Conservation (phyloP, 106 monocot species). For the Triglochin maritima region DNA sequence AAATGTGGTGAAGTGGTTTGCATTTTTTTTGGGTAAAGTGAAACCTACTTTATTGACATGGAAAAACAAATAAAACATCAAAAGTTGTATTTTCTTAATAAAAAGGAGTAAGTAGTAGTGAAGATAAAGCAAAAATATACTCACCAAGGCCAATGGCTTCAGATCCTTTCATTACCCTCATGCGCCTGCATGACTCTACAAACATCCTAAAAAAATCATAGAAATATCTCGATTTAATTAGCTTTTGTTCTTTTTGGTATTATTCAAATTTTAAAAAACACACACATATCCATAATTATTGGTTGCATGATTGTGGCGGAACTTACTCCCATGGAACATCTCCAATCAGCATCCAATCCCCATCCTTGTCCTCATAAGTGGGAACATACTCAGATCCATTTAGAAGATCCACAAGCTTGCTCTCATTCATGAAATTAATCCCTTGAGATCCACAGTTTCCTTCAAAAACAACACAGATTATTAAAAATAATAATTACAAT, state of each 20-base stretch:
- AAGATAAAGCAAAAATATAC: not conserved
- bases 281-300: too few relatives aligned
- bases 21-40: too few relatives aligned
- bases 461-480: not conserved
- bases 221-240: not conserved
- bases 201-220: conserved; percentile 54
- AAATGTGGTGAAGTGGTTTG: too few relatives aligned
- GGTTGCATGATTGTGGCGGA: not conserved
- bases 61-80: too few relatives aligned
- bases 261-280: too few relatives aligned
- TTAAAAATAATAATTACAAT: too few relatives aligned
- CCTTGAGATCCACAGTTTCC: conserved; percentile 28
- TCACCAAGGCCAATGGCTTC: conserved; percentile 85
- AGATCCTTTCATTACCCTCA: conserved; percentile 91
- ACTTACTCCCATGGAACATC: conserved; percentile 97
- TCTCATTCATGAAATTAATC: conserved; percentile 60
- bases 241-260: too few relatives aligned
- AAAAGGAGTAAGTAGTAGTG: too few relatives aligned
- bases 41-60: too few relatives aligned
- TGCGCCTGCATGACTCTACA: conserved; percentile 85
- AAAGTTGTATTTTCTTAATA: too few relatives aligned
- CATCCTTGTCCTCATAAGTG: conserved; percentile 93
- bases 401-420: conserved; percentile 53
- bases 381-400: conserved; percentile 71
- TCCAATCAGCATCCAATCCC: conserved; percentile 93